Conservation (phyloP, 2,329 filamentous ascomycete species). For the Elsinoe batatas region DNA sequence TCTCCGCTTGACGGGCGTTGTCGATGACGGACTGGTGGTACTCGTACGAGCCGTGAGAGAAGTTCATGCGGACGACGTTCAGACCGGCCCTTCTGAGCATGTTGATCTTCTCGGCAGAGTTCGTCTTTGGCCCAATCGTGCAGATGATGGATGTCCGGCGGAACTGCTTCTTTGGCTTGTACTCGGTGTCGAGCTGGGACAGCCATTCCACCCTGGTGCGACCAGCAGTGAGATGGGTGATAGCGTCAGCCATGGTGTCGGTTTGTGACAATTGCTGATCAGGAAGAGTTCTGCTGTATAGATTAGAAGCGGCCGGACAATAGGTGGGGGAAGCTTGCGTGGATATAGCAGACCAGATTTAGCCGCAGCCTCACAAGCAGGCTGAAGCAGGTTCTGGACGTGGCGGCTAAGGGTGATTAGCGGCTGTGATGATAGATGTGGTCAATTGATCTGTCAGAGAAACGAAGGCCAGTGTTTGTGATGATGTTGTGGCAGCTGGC, state of each 20-base stretch:
- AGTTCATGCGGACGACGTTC: slow-evolving; percentile 99
- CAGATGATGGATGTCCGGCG: slow-evolving; percentile 97
- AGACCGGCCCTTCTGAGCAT: slow-evolving; percentile 81
- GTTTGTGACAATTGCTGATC: not conserved
- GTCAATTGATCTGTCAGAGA: not conserved
- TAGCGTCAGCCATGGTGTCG: slow-evolving; percentile 55
- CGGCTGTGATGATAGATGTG: not conserved
- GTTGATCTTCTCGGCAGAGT: slow-evolving; percentile 95
- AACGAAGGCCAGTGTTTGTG: not conserved
- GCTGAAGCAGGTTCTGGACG: slow-evolving; percentile 6
- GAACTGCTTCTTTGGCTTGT: slow-evolving; percentile 77
- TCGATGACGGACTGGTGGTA: slow-evolving; percentile 99
- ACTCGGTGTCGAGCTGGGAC: slow-evolving; percentile 78
- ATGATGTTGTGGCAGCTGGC: not conserved
- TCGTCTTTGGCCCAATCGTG: slow-evolving; percentile 98
- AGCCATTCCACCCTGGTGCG: slow-evolving; percentile 64
- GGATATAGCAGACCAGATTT: slow-evolving; percentile 5
- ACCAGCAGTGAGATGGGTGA: slow-evolving; percentile 71
- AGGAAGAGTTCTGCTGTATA: not conserved
- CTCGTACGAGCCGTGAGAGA: slow-evolving; percentile 86
- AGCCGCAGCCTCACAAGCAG: not conserved
- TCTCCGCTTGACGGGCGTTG: slow-evolving; percentile 81
- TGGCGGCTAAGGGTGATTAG: not conserved
- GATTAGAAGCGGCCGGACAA: not conserved
- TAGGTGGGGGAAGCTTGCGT: slow-evolving; percentile 2